Base-by-base conservation (phyloP, 495 filamentous ascomycete species). In the Penicillium samsonianum region DNA sequence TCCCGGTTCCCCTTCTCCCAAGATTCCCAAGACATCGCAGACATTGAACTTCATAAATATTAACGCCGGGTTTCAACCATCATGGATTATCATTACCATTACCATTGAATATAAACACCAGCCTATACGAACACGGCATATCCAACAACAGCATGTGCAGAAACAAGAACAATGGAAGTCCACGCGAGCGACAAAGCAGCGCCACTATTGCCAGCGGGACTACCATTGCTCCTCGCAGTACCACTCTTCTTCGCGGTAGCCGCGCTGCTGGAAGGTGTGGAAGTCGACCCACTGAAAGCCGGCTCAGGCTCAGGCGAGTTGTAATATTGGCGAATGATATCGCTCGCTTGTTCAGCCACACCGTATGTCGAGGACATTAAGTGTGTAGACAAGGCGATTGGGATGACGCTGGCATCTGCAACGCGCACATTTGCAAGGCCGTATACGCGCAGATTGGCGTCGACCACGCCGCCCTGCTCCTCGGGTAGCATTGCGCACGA, bases 371-470 rank as follows among this genome's bases (percentile, higher is more conserved):
- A 76, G 4, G 79, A 71, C 65, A 80, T 79, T 23, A 80, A 56
- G 65, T 82, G 79, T n/a, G 78, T 73, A 7, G 75, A 79, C 25
- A 79, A 67, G 2, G 79, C 65, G 19, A 81, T 64, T 0, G 80
- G 80, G 0, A 72, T 67, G 5, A 81, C 67, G 51, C 74, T 70
- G 5, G 78, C 78, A 45, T 81, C 78, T 2, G 78, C 78, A 2
- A 83, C 76, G 4, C 80, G 75, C n/a, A 82, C 67, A 47, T 82
- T 82, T 9, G 68, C 52, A 10, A 77, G 73, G 1, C 80, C 80
- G 50, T 78, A 80, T 0, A 83, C 80, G 40, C 67, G 66, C 3
- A 82, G 69, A 16, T 73, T 68, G 4, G 77, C 67, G 45, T 80
- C 76, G 1, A 82, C 80, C 0, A 83, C 80, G 26, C 80, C 78